phyloP scores from a whole-genome alignment of 2,329 filamentous ascomycete species.

The Pseudogymnoascus sp. region DNA sequence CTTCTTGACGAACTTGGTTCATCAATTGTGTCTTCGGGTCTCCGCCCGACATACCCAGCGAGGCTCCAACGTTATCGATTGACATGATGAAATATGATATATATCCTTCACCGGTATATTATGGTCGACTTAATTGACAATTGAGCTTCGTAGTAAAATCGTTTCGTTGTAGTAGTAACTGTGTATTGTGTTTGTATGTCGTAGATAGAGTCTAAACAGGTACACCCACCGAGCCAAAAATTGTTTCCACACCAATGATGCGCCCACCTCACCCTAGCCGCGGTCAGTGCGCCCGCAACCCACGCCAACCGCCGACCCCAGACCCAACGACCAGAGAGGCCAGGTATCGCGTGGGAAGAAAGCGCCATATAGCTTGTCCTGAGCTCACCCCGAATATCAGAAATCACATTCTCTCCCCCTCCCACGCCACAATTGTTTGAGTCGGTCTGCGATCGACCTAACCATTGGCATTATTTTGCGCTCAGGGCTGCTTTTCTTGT shows the following conservation, averaged over 20 bases:
- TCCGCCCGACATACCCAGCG: slow-evolving; percentile 10
- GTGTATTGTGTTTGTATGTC: background rate
- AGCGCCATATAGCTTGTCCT: background rate
- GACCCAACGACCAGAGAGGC: background rate
- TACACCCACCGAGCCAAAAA: background rate
- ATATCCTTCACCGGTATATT: background rate
- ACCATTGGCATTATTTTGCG: background rate
- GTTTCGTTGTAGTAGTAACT: background rate
- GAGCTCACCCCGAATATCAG: slow-evolving; percentile 16
- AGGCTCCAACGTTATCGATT: slow-evolving; percentile 23
- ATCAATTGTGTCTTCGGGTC: slow-evolving; percentile 34
- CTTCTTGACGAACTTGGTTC: slow-evolving; percentile 49
- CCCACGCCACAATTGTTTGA: background rate
- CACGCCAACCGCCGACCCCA: background rate
- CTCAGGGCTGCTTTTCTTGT: background rate
- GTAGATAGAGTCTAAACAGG: background rate
- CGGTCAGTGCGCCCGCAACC: background rate
- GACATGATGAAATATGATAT: background rate
- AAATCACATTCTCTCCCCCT: background rate
- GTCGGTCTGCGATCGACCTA: background rate
- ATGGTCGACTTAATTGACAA: background rate
- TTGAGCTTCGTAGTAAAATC: background rate
- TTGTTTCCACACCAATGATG: background rate
- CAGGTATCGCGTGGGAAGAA: background rate
- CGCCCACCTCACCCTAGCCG: background rate